Conservation (phyloP, 164 flowering plant genomes). For the Platanus orientalis region DNA sequence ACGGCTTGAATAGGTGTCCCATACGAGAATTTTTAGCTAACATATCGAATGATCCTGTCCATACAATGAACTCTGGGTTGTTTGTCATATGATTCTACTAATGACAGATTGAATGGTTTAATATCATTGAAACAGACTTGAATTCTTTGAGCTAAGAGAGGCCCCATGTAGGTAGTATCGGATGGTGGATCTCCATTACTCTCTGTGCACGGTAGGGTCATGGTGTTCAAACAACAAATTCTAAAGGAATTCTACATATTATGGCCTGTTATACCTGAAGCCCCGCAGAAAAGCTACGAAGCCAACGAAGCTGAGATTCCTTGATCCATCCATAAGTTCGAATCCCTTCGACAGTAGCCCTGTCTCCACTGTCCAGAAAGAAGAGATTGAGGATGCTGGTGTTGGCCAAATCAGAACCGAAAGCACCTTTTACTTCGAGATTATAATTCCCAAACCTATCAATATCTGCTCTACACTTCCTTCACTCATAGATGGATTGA, state of each 20-base stretch:
- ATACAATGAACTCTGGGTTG: too few species aligned
- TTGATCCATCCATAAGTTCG: slow-evolving; percentile 87
- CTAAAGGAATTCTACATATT: too few species aligned
- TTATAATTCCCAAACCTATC: slow-evolving; percentile 93
- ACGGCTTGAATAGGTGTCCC: too few species aligned
- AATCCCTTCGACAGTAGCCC: slow-evolving; percentile 49
- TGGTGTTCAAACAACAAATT: not conserved
- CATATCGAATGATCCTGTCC: too few species aligned
- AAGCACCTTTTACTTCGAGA: slow-evolving; percentile 57
- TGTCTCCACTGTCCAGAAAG: slow-evolving; percentile 91
- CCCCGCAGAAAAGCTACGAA: slow-evolving; percentile 37
- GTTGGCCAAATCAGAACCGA: slow-evolving; percentile 61
- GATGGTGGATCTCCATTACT: too few species aligned
- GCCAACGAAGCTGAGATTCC: slow-evolving; percentile 86
- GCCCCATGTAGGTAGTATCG: not conserved
- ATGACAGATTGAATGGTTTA: too few species aligned
- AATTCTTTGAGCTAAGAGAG: not conserved
- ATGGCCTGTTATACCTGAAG: slow-evolving; percentile 32
- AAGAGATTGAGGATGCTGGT: slow-evolving; percentile 63
- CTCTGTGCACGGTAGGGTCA: too few species aligned
- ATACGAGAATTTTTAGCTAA: too few species aligned
- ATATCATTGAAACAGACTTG: too few species aligned
- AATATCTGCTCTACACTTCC: slow-evolving; percentile 24
- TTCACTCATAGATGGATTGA: slow-evolving; percentile 40
- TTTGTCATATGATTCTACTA: too few species aligned